Evolutionary conservation across 768 basidiomycete species (phyloP), one percentile per base, ranked within the genome.

Genomic region (Panaeolus cyanescens): DNA sequence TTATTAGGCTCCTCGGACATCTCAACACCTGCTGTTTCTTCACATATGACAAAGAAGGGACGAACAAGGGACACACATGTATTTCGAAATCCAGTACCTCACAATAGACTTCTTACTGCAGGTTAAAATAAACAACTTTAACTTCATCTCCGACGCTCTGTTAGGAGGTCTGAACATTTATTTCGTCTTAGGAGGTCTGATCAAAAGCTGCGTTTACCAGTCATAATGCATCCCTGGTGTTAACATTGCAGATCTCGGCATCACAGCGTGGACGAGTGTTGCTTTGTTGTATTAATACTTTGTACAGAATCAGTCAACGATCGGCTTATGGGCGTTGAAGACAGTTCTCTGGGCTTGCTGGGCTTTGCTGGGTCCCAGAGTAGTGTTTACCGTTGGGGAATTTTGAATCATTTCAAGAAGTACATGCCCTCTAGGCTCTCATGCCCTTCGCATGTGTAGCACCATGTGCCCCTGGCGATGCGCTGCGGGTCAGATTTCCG

Each of bases 211-310:
- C 45, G 25, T 28, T 9, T 50, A 30, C 15, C 8, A 30, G 6
- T 28, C 30, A 50, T 5, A 13, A 50, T 28, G 25, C 45, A 50
- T 28, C 45, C 45, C 45, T 50, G 45, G 45, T 50, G 45, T 50
- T n/a, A n/a, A n/a, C n/a, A n/a, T n/a, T 50, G 45, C 25, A 50
- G 45, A 50, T 50, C 45, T 50, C 45, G 45, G 45, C 45, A 50
- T 50, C 45, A 50, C 45, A 50, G 45, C 45, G 45, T 50, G 45
- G 25, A 28, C 45, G 3, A 50, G 25, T 50, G 45, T 50, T 50
- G 45, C 45, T 50, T 50, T 50, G 45, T 50, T 50, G 45, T 50
- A 50, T 50, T 50, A 50, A 50, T 50, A 50, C 45, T 28, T 42
- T 50, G 45, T 50, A 50, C 45, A 50, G 45, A 50, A 50, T 50